A percentile compares a stretch with the other conserved stretches of the same genome.
Evolutionary conservation across 257 asterid genomes (phyloP).

Genomic region (Nicotiana undulata): DNA sequence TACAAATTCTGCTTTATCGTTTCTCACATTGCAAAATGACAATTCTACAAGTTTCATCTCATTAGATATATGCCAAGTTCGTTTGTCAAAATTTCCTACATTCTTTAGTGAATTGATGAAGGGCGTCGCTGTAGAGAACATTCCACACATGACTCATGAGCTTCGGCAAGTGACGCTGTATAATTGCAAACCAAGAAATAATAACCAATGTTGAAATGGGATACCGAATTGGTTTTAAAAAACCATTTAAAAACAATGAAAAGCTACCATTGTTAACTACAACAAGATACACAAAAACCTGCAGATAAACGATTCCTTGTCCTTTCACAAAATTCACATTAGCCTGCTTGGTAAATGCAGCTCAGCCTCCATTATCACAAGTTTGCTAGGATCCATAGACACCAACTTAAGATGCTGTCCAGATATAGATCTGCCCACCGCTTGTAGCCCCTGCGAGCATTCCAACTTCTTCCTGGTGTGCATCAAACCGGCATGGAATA

Average conservation of each 20-base stretch:
- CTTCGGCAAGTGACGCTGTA: no score
- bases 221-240: not conserved
- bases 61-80: no score
- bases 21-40: no score
- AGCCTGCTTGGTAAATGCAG: not conserved
- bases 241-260: not conserved
- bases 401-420: conserved; percentile 31
- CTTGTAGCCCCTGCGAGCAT: conserved; percentile 75
- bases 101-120: no score
- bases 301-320: not conserved
- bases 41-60: no score
- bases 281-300: not conserved
- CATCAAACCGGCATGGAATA: conserved; percentile 60
- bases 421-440: conserved; percentile 75
- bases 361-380: not conserved
- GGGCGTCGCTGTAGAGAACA: no score
- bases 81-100: no score
- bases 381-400: not conserved
- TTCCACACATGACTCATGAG: no score
- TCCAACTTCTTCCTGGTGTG: conserved; percentile 50
- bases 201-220: not conserved
- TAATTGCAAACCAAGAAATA: no score
- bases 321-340: not conserved
- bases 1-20: no score
- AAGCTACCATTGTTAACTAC: not conserved